Evolutionary conservation across 1,284 basidiomycete species (phyloP), one percentile per base, ranked within the genome.

Genomic region (Fomitopsis betulina): DNA sequence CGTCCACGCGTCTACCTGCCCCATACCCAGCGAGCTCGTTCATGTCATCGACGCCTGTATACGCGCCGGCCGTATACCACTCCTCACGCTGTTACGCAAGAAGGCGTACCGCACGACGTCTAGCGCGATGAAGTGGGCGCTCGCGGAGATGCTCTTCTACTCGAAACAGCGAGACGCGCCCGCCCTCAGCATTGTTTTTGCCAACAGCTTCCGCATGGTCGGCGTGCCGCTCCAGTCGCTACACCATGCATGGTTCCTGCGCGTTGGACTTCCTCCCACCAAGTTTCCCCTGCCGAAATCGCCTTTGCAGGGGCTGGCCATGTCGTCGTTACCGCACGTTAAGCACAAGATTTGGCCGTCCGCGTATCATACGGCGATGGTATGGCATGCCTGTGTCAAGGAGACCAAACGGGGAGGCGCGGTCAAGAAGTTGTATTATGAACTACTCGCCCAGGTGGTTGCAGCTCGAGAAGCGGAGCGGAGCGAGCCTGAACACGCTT

Each of bases 111-210:
- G 49, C 15, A 45, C 57, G 5, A 60, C 59, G 27, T 1, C 51
- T 1, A 62, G 64, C 13, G 50, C 63, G 25, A 62, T 61, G 12
- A 39, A 58, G n/a, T 77, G 76, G 76, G 69, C 62, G 0, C 67
- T 77, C 39, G 69, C 74, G 5, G 72, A 78, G 57, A 73, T 79
- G 71, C 67, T 72, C 2, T 65, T 72, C 58, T 68, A 73, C 57
- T 65, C 65, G 49, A 60, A 61, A 0, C 63, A 63, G 15, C 58
- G 56, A 3, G 63, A 74, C 49, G 55, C 52, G 30, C 47, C 45
- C 8, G 62, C 59, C 4, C 57, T 68, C 17, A 65, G 72, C 53
- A 40, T 60, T 23, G 55, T 65, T 0, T 79, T 75, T 59, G 58
- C 59, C 27, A 66, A 67, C 5, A 68, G 72, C 49, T 79, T 77